A percentile compares a stretch with the other conserved stretches of the same genome.
Evolutionary conservation across 2,329 filamentous ascomycete species (phyloP).

Genomic region (Trichoderma pleuroti): DNA sequence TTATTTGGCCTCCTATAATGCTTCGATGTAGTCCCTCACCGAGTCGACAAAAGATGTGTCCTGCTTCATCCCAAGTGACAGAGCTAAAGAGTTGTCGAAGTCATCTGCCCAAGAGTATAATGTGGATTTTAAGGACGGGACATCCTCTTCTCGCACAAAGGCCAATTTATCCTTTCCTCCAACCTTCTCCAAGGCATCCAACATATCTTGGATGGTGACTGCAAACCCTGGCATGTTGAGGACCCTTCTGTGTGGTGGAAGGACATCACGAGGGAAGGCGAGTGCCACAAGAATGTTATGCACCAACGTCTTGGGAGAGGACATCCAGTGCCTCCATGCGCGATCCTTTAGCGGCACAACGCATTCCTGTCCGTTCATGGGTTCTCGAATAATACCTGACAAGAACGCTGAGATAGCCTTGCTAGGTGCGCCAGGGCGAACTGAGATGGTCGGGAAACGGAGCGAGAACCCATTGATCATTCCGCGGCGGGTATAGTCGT

Average conservation of each 20-base stretch:
- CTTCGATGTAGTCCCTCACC: background rate
- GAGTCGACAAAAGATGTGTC: background rate
- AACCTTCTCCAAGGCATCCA: background rate
- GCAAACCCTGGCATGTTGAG: background rate
- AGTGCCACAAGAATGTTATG: background rate
- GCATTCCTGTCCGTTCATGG: background rate
- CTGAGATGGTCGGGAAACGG: background rate
- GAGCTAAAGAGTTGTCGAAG: background rate
- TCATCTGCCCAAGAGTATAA: background rate
- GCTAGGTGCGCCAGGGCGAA: background rate
- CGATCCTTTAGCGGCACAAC: background rate
- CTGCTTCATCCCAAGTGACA: background rate
- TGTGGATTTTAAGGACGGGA: too few relatives aligned
- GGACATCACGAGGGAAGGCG: background rate
- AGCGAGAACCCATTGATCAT: conserved; percentile 42
- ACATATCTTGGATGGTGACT: background rate
- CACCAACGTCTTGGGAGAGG: background rate
- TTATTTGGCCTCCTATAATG: background rate
- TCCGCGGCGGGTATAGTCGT: conserved; percentile 43
- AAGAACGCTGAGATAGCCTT: background rate
- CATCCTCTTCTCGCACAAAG: background rate
- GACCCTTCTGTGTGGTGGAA: background rate
- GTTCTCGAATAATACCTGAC: background rate
- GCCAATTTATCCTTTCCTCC: background rate
- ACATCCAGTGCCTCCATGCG: background rate